Evolutionary conservation across 768 basidiomycete species (phyloP).

Genomic region (Arthromyces matolae): DNA sequence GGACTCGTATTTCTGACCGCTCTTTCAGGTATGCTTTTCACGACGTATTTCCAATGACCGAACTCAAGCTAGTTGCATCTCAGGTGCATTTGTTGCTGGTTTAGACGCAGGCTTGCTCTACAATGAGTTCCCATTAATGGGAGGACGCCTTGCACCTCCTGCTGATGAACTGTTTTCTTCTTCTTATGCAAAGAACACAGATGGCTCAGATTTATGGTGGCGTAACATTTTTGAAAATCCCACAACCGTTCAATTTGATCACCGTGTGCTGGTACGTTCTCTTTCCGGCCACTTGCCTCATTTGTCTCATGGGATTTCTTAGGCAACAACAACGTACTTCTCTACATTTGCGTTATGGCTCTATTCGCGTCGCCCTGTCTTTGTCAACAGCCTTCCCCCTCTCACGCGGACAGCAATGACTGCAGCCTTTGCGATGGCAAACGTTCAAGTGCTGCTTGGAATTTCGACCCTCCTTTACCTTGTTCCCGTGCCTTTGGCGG

Average conservation of each 20-base stretch:
- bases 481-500: constrained; percentile 89
- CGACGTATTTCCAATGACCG: no score
- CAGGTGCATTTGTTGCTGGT: constrained; percentile 97
- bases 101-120: constrained; percentile 96
- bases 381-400: constrained; percentile 67
- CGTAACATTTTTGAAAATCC: constrained; percentile 97
- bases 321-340: constrained; percentile 86
- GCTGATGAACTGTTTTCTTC: constrained; percentile 75
- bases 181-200: constrained; percentile 64
- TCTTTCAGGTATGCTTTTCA: constrained; percentile 64
- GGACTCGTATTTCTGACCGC: constrained; percentile 89
- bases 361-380: constrained; percentile 48
- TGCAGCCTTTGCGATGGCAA: constrained; percentile 74
- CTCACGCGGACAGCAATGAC: constrained; percentile 47
- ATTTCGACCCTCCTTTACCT: constrained; percentile 83
- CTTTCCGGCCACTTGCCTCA: background rate
- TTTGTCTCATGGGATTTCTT: constrained; percentile 1
- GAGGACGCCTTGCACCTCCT: constrained; percentile 80
- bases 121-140: constrained; percentile 98
- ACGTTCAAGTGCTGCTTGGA: constrained; percentile 69
- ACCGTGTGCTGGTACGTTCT: constrained; percentile 77
- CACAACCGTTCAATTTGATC: constrained; percentile 95
- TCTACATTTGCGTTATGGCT: constrained; percentile 62
- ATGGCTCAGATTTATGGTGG: constrained; percentile 86
- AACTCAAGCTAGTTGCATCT: background rate